Evolutionary conservation across 2,329 filamentous ascomycete genomes (phyloP), one percentile per base, ranked within the genome.

Genomic region (Neobulgaria alba): DNA sequence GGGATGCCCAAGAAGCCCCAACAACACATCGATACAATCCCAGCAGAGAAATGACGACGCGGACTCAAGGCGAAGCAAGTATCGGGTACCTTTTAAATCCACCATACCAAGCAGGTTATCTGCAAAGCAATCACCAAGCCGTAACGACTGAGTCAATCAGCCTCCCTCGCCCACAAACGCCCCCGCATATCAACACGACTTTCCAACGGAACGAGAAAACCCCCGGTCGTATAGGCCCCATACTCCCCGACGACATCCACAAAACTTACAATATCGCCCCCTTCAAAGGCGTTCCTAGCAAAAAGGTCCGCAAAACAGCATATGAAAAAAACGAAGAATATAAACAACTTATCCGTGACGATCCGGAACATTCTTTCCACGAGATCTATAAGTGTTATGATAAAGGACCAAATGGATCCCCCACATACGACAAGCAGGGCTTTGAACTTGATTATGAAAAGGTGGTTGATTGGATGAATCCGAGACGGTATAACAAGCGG

Each of bases 371-470:
- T 29, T 5, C 10, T 10, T 44, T 44, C 32, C 36, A 44, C 17
- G 31, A 38, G 30, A 16, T 65, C 68, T 0, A 67, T 77, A 19
- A 73, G 65, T 45, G 47, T 52, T 2, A 55, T 60, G 10, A 66
- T 62, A n/a, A 67, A 71, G 43, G 61, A 59, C 31, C 59, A 62
- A 5, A 61, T 77, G 46, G 48, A 19, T 46, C 48, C 3, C 46
- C 48, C 1, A 49, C 49, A 8, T 49, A 44, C 5, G 57, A 63
- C 3, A 48, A 58, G 1, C 55, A 79, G 9, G 57, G 66, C 9
- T 58, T 66, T 21, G 60, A 60, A 3, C 57, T 64, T 7, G 57
- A 63, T 16, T 54, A 72, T 14, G 51, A 58, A 0, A 59, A 62
- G 19, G 47, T 48, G 3, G 43, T 41, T 1, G 17, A 45, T 0